Base-by-base conservation (phyloP, 2,329 filamentous ascomycete species). In the Alternaria triticimaculans region DNA sequence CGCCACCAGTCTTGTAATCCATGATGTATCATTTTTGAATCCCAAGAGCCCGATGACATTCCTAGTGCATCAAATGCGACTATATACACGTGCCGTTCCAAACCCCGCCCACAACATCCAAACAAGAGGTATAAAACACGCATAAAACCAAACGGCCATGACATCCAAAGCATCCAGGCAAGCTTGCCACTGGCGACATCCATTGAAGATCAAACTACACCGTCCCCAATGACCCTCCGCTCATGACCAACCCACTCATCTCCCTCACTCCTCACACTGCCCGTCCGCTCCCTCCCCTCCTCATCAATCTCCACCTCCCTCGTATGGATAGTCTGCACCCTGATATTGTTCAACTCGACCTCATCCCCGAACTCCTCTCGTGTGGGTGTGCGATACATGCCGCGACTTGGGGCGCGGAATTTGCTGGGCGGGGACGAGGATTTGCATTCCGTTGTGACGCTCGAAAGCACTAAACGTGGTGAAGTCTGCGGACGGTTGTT, bases 301-400 rank as follows among this genome's bases (percentile, higher is more conserved):
- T 57, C 57, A 25, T 65, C 66, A 10, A 63, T 49, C 33, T 55
- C 58, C 11, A 69, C 62, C 54, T 68, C 63, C 25, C 53, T 46
- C 9, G 60, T 69, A 26, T 65, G 64, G 4, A 64, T 56, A 11
- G 62, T 67, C 23, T 65, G 60, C 30, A 74, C 72, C 10, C 60
- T 50, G 3, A 74, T 72, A 20, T 62, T 65, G 6, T 66, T 58
- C 51, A 73, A 44, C 50, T 72, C 66, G 11, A 74, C 55, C 28
- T 68, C 61, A 30, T 72, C 67, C 1, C 64, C 70, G 20, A 63
- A 55, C 4, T 60, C 56, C 2, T 53, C 55, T 9, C 15, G 25
- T n/a, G 46, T 49, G 25, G 21, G 33, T 30, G 54, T 53, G 20
- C 49, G 49, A 4, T 53, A 25, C 20, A 37, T 21, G n/a, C 49